Conservation (phyloP, 2,329 filamentous ascomycete genomes). For the Sarocladiaceae sp. region DNA sequence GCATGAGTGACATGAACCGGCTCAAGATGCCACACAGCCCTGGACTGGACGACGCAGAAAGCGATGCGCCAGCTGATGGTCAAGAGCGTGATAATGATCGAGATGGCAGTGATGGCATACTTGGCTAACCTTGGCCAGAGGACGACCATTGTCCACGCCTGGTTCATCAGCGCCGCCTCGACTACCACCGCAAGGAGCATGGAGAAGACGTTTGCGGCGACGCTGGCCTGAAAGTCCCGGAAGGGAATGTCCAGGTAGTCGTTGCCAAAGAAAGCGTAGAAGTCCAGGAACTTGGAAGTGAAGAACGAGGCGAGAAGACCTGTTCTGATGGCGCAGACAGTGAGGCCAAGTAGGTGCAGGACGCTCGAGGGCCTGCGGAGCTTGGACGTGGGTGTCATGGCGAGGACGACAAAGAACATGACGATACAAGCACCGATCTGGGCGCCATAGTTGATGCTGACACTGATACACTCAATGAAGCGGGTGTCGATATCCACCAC, state of each 20-base stretch:
- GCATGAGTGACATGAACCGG: constrained; percentile 18
- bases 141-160: constrained; percentile 46
- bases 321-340: constrained; percentile 54
- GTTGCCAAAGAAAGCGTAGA: constrained; percentile 51
- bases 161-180: constrained; percentile 41
- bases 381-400: constrained; percentile 61
- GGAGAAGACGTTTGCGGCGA: constrained; percentile 34
- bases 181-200: constrained; percentile 39
- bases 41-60: constrained; percentile 30
- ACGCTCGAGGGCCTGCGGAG: constrained; percentile 57
- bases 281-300: constrained; percentile 51
- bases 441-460: constrained; percentile 57
- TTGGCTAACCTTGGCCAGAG: constrained; percentile 37
- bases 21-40: constrained; percentile 19
- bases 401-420: constrained; percentile 58
- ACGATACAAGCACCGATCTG: constrained; percentile 64
- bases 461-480: constrained; percentile 26
- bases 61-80: constrained; percentile 26
- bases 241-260: constrained; percentile 46
- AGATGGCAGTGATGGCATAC: constrained; percentile 22
- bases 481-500: constrained; percentile 25
- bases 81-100: constrained; percentile 27
- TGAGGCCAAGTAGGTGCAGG: constrained; percentile 56
- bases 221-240: constrained; percentile 28
- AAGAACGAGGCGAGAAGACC: constrained; percentile 53